Conservation (phyloP, 345 rosid species). For the Lepidium aucheri region DNA sequence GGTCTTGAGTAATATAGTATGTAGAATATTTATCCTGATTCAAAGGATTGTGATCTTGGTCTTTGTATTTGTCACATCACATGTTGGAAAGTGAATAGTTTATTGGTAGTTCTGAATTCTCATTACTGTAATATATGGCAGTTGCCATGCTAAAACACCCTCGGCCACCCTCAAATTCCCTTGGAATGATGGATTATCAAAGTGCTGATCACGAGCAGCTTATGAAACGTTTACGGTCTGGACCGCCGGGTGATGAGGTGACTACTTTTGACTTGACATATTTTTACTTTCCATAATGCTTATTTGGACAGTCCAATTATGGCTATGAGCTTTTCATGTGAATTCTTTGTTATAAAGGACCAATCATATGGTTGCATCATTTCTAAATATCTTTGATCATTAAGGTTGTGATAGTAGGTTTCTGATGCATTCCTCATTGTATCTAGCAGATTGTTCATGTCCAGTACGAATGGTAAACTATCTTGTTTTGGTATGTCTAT, state of each 20-base stretch:
- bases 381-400: not conserved
- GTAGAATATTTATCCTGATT: not conserved
- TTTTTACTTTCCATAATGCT: not conserved
- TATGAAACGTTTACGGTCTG: constrained; percentile 75
- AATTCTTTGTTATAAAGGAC: not conserved
- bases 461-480: not conserved
- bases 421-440: not conserved
- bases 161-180: constrained; percentile 57
- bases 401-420: not conserved
- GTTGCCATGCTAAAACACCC: constrained; percentile 70
- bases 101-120: not conserved
- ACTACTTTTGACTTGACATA: not conserved
- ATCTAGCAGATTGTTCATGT: not conserved
- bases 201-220: constrained; percentile 72
- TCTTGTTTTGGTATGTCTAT: not conserved
- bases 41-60: not conserved
- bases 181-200: constrained; percentile 72
- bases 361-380: not conserved
- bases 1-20: not conserved
- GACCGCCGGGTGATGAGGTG: constrained; percentile 38
- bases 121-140: constrained; percentile 20
- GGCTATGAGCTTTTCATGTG: not conserved
- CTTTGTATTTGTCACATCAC: not conserved
- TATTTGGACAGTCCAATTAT: not conserved
- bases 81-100: not conserved